These are phyloP conservation scores for Termitomyces bulborhizus DNA, from an alignment of 768 basidiomycete species.

Conservation along the genomic window DNA sequence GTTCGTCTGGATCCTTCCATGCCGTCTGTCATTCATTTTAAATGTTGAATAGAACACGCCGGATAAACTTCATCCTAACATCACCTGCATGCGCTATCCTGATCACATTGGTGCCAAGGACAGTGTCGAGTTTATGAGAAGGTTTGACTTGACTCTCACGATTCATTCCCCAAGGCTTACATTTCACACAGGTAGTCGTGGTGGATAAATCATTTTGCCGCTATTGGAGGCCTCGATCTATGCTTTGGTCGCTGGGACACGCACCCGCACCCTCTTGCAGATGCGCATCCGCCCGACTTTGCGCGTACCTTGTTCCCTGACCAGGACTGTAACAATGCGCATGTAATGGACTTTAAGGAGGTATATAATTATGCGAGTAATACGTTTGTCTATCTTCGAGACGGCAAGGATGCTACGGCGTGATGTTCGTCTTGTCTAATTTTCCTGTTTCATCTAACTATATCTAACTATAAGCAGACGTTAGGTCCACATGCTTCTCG, in stretches of 20 bases:
- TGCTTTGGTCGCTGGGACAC: slow-evolving; percentile 99
- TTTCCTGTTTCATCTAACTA: too few relatives aligned
- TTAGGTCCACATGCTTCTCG: too few relatives aligned
- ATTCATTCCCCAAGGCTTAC: neutral
- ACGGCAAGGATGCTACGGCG: too few relatives aligned
- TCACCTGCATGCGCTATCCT: slow-evolving; percentile 84
- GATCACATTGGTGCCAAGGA: slow-evolving; percentile 86
- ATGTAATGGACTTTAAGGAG: too few relatives aligned
- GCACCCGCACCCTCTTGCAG: slow-evolving; percentile 82
- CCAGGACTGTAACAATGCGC: too few relatives aligned
- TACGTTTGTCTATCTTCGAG: too few relatives aligned
- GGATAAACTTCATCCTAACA: slow-evolving; percentile 81
- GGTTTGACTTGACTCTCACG: slow-evolving; percentile 14
- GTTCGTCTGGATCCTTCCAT: too few relatives aligned
- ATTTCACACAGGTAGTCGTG: slow-evolving; percentile 49
- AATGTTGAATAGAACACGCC: slow-evolving; percentile 47
- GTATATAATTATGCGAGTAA: too few relatives aligned
- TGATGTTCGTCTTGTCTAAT: too few relatives aligned
- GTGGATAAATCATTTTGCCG: slow-evolving; percentile 85
- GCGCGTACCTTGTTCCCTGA: too few relatives aligned
- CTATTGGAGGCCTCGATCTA: slow-evolving; percentile 90
- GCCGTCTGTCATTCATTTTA: too few relatives aligned
- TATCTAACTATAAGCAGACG: too few relatives aligned
- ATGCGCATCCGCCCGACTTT: slow-evolving; percentile 88
- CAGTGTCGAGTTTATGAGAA: slow-evolving; percentile 82